These are phyloP conservation scores for Penicillium arizonense DNA, from an alignment of 495 filamentous ascomycete genomes.

Conservation along the genomic window DNA sequence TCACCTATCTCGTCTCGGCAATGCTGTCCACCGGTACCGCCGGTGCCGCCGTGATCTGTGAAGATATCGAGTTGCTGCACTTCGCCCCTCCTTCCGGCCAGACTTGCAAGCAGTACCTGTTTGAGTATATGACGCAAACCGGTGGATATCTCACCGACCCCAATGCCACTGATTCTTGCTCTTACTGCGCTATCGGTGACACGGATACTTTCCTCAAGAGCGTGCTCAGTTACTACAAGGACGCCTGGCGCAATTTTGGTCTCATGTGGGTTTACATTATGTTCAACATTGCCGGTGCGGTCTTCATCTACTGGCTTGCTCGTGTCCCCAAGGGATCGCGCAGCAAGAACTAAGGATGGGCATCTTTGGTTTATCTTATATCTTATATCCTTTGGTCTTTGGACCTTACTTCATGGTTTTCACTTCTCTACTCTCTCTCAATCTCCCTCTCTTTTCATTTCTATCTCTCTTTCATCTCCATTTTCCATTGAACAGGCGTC, in stretches of 20 bases:
- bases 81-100: slow-evolving; percentile 49
- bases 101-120: slow-evolving; percentile 59
- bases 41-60: slow-evolving; percentile 57
- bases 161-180: slow-evolving; percentile 52
- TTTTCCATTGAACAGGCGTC: not conserved
- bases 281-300: slow-evolving; percentile 69
- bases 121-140: slow-evolving; percentile 38
- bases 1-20: slow-evolving; percentile 66
- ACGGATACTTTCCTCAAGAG: slow-evolving; percentile 62
- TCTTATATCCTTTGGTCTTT: not conserved
- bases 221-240: slow-evolving; percentile 49
- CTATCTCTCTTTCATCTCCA: not conserved
- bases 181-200: slow-evolving; percentile 57
- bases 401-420: not conserved
- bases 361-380: not conserved
- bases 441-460: slow-evolving; percentile 3
- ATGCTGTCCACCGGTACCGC: slow-evolving; percentile 63
- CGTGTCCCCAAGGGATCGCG: slow-evolving; percentile 66
- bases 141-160: slow-evolving; percentile 58
- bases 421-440: slow-evolving; percentile 2
- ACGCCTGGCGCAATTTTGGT: slow-evolving; percentile 74
- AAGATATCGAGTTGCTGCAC: slow-evolving; percentile 52
- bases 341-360: slow-evolving; percentile 23
- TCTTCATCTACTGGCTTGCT: slow-evolving; percentile 76
- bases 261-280: slow-evolving; percentile 63